These are phyloP conservation scores for Microdochium trichocladiopsis DNA, from an alignment of 2,329 filamentous ascomycete species.

Conservation along the genomic window DNA sequence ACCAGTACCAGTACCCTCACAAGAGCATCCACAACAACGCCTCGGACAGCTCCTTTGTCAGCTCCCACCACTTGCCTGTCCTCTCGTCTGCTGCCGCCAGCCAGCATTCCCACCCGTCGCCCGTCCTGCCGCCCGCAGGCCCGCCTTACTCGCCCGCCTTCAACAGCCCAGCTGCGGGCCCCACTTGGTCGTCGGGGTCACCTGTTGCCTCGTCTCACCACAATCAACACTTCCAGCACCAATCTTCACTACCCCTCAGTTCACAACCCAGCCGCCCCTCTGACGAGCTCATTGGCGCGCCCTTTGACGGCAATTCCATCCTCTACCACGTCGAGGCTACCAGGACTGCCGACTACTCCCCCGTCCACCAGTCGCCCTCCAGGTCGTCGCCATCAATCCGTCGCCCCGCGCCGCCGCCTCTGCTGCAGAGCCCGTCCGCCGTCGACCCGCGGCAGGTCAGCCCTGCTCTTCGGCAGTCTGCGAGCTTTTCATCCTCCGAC, in stretches of 20 bases:
- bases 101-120: constrained; percentile 37
- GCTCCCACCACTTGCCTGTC: constrained; percentile 14
- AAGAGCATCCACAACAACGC: constrained; percentile 24
- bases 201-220: background rate
- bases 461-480: constrained; percentile 57
- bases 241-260: constrained; percentile 24
- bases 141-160: constrained; percentile 8
- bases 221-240: constrained; percentile 6
- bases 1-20: constrained; percentile 31
- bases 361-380: constrained; percentile 20
- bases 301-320: constrained; percentile 58
- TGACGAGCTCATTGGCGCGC: constrained; percentile 56
- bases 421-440: constrained; percentile 38
- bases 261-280: constrained; percentile 18
- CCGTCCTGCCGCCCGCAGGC: constrained; percentile 29
- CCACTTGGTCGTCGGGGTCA: background rate
- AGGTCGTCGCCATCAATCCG: constrained; percentile 17
- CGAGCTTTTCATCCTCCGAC: constrained; percentile 52
- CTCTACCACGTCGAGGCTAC: constrained; percentile 52
- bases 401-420: constrained; percentile 20
- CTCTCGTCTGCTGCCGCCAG: constrained; percentile 14
- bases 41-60: constrained; percentile 39
- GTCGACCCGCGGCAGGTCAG: constrained; percentile 45
- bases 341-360: constrained; percentile 23
- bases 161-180: constrained; percentile 11